Base-by-base conservation (phyloP, 495 filamentous ascomycete species). In the Trichoderma parareesei region DNA sequence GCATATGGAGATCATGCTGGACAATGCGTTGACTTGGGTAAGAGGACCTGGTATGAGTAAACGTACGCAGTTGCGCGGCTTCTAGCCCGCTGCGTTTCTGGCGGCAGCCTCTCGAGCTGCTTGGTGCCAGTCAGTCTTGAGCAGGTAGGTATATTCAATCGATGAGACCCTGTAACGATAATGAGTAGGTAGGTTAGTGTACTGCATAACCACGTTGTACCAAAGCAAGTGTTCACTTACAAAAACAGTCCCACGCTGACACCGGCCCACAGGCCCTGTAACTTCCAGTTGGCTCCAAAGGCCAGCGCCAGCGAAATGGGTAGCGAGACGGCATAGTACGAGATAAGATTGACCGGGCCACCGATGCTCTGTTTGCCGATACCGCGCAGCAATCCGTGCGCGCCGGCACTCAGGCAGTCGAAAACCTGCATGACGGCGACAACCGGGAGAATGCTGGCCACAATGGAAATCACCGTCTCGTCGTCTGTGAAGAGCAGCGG, bases 361-460 rank as follows among this genome's bases (percentile, higher is more conserved):
- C 90, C 90, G 37, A 93, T 80, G 66, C 88, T 84, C 70, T 93
- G 90, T 59, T 85, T 77, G 3, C 89, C 89, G 27, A 90, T 77
- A 20, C 89, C 90, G 33, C 90, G 80, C 16, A 93, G 76, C 38
- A 91, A 77, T 44, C 90, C 90, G 67, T 89, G 88, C 69, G 84
- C 88, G 69, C 81, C 86, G 11, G 82, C 77, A 0, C 88, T 83
- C 27, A 90, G 68, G 2, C 87, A 82, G 67, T 93, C 90, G 67
- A 90, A 88, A 5, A 90, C 80, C 73, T 93, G 90, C 74, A 91
- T 91, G 0, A 88, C 83, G 2, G 88, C 88, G 62, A 84, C 87
- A 9, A 92, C 67, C 1, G 89, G 90, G 38, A 93, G 77, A n/a
- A 87, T 78, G 16, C 73, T 68, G 5, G 88, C 83, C 2, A 90